Evolutionary conservation across 805 yeast species (phyloP).

Genomic region (Spathaspora passalidarum): DNA sequence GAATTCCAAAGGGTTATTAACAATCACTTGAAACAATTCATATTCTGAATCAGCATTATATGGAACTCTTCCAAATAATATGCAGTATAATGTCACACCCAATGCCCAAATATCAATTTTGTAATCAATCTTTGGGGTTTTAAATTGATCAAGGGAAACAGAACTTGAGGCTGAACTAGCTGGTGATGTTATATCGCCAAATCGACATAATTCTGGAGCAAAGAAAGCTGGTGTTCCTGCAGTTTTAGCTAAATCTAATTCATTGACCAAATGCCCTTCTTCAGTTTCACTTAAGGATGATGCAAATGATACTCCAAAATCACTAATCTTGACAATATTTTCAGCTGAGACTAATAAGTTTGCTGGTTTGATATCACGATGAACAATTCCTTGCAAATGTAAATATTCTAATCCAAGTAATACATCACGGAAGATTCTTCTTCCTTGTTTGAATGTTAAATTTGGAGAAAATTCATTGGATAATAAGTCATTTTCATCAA

Average conservation of each 20-base stretch:
- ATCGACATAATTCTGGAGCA: constrained; percentile 87
- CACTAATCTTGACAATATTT: constrained; percentile 85
- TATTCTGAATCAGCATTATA: constrained; percentile 85
- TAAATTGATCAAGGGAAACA: constrained; percentile 37
- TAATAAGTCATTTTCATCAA: constrained; percentile 17
- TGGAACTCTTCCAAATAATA: constrained; percentile 85
- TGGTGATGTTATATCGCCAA: constrained; percentile 21
- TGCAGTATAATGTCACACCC: constrained; percentile 87
- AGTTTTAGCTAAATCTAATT: constrained; percentile 85
- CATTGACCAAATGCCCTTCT: constrained; percentile 44
- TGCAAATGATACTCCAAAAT: constrained; percentile 92
- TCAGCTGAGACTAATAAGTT: constrained; percentile 71
- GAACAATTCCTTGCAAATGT: constrained; percentile 87
- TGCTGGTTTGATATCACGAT: constrained; percentile 95
- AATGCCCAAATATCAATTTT: constrained; percentile 97
- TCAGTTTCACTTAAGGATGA: constrained; percentile 41
- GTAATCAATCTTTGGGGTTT: constrained; percentile 57
- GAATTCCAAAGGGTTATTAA: constrained; percentile 53
- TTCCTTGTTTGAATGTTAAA: constrained; percentile 61
- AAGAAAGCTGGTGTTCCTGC: constrained; percentile 98
- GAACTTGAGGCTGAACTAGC: background rate
- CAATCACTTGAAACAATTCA: constrained; percentile 81
- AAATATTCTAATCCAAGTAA: constrained; percentile 84
- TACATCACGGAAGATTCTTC: constrained; percentile 77
- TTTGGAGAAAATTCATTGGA: constrained; percentile 48